phyloP scores from a whole-genome alignment of 257 asterid species.

The Plectranthus barbatus region DNA sequence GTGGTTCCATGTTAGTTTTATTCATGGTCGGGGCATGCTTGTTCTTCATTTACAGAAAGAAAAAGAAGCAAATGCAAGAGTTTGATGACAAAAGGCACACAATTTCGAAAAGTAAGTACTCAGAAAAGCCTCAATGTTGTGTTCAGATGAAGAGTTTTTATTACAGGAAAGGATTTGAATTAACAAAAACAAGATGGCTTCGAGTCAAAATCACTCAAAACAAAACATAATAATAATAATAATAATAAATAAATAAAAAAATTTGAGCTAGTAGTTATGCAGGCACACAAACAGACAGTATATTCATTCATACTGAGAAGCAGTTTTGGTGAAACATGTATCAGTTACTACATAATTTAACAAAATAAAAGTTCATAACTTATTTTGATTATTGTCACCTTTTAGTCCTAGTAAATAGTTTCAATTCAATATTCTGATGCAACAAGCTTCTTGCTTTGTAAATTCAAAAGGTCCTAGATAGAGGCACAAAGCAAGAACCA shows the following conservation, averaged over 20 bases:
- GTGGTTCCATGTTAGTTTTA: constrained; percentile 35
- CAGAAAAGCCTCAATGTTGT: background rate
- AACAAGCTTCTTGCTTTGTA: background rate
- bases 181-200: background rate
- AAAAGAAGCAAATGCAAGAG: constrained; percentile 17
- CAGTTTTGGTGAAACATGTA: background rate
- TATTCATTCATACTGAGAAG: background rate
- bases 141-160: background rate
- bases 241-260: no score
- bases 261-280: background rate
- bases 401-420: no score
- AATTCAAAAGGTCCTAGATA: background rate
- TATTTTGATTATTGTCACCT: background rate
- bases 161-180: background rate
- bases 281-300: background rate
- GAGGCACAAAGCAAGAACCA: background rate
- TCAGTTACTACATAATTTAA: background rate
- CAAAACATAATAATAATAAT: no score
- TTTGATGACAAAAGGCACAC: constrained; percentile 34
- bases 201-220: background rate
- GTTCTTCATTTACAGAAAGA: constrained; percentile 32
- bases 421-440: no score
- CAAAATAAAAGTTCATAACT: background rate
- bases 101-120: constrained; percentile 61
- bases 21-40: constrained; percentile 26